Percentiles rank a stretch among this genome's conserved stretches.
Evolutionary conservation across 1,284 basidiomycete genomes (phyloP).

Genomic region (Uromyces viciae-fabae): DNA sequence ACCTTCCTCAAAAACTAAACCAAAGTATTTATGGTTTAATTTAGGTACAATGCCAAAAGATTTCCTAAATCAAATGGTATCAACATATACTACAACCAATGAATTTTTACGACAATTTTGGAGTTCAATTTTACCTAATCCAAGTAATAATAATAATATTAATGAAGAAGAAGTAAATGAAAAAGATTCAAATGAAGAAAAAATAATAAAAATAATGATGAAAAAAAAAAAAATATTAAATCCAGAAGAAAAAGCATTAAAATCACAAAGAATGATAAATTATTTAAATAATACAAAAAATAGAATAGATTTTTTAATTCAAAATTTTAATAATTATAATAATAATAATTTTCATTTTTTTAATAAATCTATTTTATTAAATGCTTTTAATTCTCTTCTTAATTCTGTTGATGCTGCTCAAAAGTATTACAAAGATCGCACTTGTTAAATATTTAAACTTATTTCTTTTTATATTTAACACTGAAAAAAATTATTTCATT

Average conservation of each 20-base stretch:
- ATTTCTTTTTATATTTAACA: not conserved
- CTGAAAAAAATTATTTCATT: too few relatives aligned
- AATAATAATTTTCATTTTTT: not conserved
- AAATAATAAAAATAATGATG: conserved; percentile 64
- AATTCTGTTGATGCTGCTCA: conserved; percentile 74
- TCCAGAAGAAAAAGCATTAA: conserved; percentile 62
- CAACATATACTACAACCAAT: conserved; percentile 84
- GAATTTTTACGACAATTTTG: conserved; percentile 97
- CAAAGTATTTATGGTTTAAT: not conserved
- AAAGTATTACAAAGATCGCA: conserved; percentile 49
- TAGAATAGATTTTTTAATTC: conserved; percentile 72
- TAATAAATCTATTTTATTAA: not conserved
- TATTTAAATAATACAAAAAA: conserved; percentile 73
- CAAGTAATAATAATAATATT: too few relatives aligned
- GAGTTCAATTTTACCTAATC: conserved; percentile 72
- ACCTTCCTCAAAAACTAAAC: too few relatives aligned
- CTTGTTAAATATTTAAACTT: not conserved
- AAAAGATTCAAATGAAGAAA: conserved; percentile 56
- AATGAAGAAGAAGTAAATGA: not conserved
- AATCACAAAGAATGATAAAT: conserved; percentile 76
- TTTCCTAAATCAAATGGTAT: conserved; percentile 74
- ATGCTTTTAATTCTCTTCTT: conserved; percentile 71
- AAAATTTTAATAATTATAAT: conserved; percentile 45
- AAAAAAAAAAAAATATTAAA: conserved; percentile 42
- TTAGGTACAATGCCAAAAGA: conserved; percentile 73